Evolutionary conservation across 2,329 filamentous ascomycete genomes (phyloP), one percentile per base, ranked within the genome.

Genomic region (Talaromyces amestolkiae): DNA sequence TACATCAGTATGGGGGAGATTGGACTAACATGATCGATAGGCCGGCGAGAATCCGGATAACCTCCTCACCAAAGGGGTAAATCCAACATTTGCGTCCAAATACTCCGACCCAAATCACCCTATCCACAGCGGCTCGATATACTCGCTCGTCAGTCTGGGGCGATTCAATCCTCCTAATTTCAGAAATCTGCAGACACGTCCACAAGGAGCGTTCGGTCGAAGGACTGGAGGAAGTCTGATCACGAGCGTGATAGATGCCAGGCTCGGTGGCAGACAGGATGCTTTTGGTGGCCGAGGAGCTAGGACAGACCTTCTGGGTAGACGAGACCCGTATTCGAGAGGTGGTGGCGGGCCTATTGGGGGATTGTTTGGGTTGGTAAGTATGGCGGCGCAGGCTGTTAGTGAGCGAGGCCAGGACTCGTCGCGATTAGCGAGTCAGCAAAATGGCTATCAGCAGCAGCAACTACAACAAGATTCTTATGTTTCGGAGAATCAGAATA

Each of bases 41-140:
- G 62, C 54, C 11, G 27, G 47, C 13, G 58, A 56, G 22, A 65
- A 65, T 33, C 63, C 58, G 19, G 47, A 65, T 31, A 65, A 51
- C 22, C 47, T 56, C 7, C 58, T 65, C 13, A 37, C 63, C 8
- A 53, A 59, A 15, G 61, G 45, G 13, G 24, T 58, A 6, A 65
- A 65, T n/a, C 63, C 63, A 17, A 53, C 22, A 4, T 65, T 65
- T n/a, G 47, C 37, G 13, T 60, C 56, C 10, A 62, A 63, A 53
- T 66, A 63, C 19, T 47, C 59, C 17, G 65, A 66, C 35, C 65
- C 65, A 33, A 59, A 58, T 4, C 65, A 66, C 11, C 65, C 65
- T n/a, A 59, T 63, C 10, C 45, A 62, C 19, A 63, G 41, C 15
- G 65, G 60, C 17, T 63, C 51, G 2, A 35, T 63, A n/a, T 39